Conservation (phyloP, 202 grass and related monocot species). For the Hordeum pubiflorum region DNA sequence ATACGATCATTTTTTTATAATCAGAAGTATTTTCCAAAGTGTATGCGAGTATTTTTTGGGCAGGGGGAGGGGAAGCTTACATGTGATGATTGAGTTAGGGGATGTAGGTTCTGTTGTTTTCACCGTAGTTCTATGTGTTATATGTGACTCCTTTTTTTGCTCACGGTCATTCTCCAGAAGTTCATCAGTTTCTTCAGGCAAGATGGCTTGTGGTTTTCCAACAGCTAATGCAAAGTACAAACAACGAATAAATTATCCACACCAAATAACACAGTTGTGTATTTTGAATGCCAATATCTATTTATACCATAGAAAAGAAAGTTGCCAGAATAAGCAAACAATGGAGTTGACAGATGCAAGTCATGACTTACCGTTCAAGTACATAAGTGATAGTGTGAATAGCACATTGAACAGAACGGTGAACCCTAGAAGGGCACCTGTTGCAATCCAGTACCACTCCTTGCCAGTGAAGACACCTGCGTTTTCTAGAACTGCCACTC, state of each 20-base stretch:
- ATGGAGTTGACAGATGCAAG: slow-evolving; percentile 7
- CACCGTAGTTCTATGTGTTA: slow-evolving; percentile 13
- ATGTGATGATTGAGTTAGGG: slow-evolving; percentile 44
- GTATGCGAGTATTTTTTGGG: not conserved
- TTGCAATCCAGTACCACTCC: slow-evolving; percentile 85
- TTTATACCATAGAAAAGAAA: not conserved
- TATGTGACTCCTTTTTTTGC: slow-evolving; percentile 19
- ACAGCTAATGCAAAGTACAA: slow-evolving; percentile 36
- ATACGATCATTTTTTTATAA: no score
- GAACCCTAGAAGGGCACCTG: slow-evolving; percentile 71
- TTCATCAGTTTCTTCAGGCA: slow-evolving; percentile 55
- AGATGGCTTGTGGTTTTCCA: slow-evolving; percentile 55
- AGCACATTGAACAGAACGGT: slow-evolving; percentile 71
- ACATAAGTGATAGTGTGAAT: slow-evolving; percentile 59
- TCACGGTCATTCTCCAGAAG: slow-evolving; percentile 11
- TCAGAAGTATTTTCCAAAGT: slow-evolving; percentile 19
- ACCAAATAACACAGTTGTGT: not conserved
- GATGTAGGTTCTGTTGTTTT: slow-evolving; percentile 23
- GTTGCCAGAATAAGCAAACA: slow-evolving; percentile 3
- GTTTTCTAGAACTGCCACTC: slow-evolving; percentile 74
- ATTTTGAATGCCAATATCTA: not conserved
- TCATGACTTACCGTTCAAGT: slow-evolving; percentile 73
- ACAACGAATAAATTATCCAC: slow-evolving; percentile 1
- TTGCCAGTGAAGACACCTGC: slow-evolving; percentile 44
- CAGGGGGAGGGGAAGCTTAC: slow-evolving; percentile 24